These are phyloP conservation scores for Penicillium coprophilum DNA, from an alignment of 495 filamentous ascomycete genomes.

Conservation along the genomic window DNA sequence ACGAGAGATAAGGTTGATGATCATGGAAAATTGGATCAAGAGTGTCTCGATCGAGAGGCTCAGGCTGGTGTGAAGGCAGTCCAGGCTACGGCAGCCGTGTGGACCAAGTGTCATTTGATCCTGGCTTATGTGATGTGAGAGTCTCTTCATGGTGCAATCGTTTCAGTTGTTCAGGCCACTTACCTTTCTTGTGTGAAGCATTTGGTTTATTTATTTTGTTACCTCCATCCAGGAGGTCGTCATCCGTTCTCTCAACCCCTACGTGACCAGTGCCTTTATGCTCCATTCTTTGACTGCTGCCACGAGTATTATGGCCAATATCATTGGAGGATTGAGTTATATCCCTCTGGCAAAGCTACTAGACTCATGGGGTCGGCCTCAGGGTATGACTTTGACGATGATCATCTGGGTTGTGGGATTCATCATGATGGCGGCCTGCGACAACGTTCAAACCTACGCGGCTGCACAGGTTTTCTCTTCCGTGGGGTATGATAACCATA, in stretches of 20 bases:
- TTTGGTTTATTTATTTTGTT: slow-evolving; percentile 34
- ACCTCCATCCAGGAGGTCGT: slow-evolving; percentile 31
- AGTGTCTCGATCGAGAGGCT: slow-evolving; percentile 5
- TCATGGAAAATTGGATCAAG: not conserved
- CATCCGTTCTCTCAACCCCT: slow-evolving; percentile 21
- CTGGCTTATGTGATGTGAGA: slow-evolving; percentile 11
- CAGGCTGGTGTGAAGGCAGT: slow-evolving; percentile 8
- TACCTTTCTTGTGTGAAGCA: slow-evolving; percentile 19
- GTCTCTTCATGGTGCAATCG: not conserved
- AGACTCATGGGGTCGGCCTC: slow-evolving; percentile 60
- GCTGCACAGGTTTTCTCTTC: slow-evolving; percentile 51
- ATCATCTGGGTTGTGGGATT: slow-evolving; percentile 37
- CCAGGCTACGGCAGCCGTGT: not conserved
- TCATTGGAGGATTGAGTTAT: slow-evolving; percentile 60
- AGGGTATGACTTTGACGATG: slow-evolving; percentile 47
- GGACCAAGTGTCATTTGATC: slow-evolving; percentile 5
- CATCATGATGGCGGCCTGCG: slow-evolving; percentile 50
- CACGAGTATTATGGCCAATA: slow-evolving; percentile 29
- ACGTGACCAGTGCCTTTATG: slow-evolving; percentile 31
- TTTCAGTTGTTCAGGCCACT: not conserved
- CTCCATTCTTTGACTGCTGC: slow-evolving; percentile 33
- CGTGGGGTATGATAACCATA: slow-evolving; percentile 48
- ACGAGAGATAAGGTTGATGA: not conserved
- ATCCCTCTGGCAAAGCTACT: slow-evolving; percentile 64
- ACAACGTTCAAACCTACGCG: slow-evolving; percentile 45